phyloP scores from a whole-genome alignment of 1,139 yeast genomes.

The Diutina ranongensis region DNA sequence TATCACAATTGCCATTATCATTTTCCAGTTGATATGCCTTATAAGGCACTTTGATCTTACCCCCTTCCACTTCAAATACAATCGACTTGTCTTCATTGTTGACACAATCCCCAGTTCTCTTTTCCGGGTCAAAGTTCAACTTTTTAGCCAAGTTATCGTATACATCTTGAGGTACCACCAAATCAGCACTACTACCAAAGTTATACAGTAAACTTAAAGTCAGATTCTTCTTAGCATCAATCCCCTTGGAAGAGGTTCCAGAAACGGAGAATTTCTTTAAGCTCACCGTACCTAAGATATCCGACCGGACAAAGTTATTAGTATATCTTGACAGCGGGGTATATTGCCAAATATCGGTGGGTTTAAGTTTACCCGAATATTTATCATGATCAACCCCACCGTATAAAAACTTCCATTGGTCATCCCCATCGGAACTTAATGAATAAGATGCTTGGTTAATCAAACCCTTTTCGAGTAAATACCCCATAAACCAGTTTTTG shows the following conservation, averaged over 20 bases:
- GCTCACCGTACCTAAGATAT: background rate
- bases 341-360: background rate
- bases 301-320: constrained; percentile 1
- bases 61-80: background rate
- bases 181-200: background rate
- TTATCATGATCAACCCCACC: constrained; percentile 4
- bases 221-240: background rate
- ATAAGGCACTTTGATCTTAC: background rate
- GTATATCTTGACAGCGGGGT: constrained; percentile 3
- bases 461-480: background rate
- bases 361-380: background rate
- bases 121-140: background rate
- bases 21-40: background rate
- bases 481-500: constrained; percentile 2
- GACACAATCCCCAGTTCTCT: background rate
- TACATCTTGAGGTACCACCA: background rate
- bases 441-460: background rate
- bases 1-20: background rate
- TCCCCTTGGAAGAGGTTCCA: background rate
- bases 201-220: background rate
- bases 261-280: background rate
- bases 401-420: constrained; percentile 1
- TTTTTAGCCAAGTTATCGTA: background rate
- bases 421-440: background rate
- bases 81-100: background rate